Conservation (phyloP, 371 early-diverging fungal genomes). For the Rhizopus microsporus region DNA sequence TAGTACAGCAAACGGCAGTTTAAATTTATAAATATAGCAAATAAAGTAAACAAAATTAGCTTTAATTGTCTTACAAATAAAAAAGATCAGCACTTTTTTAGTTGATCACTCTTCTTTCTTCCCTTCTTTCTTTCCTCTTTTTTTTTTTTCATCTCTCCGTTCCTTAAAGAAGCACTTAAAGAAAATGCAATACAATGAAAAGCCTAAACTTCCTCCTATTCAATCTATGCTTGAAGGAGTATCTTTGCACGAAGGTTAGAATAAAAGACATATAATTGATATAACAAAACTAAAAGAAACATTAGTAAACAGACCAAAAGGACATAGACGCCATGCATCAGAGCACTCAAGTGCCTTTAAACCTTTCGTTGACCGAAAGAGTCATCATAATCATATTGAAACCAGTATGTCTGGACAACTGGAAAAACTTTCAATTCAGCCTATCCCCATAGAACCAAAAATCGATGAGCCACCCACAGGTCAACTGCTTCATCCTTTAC, state of each 20-base stretch:
- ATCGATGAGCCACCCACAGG: neutral
- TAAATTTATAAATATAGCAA: neutral
- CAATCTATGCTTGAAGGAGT: slow-evolving; percentile 28
- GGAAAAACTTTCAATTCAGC: slow-evolving; percentile 10
- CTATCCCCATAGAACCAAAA: neutral
- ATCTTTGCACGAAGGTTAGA: slow-evolving; percentile 13
- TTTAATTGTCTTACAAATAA: no score
- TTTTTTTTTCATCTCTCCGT: neutral
- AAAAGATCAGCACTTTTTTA: neutral
- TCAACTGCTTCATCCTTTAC: neutral
- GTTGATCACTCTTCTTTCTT: neutral
- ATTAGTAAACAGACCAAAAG: slow-evolving; percentile 6
- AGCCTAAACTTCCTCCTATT: slow-evolving; percentile 30
- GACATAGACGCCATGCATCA: slow-evolving; percentile 36
- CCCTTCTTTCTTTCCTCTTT: neutral
- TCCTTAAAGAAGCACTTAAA: neutral
- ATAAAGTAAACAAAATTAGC: neutral
- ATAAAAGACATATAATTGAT: no score
- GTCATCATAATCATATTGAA: slow-evolving; percentile 3
- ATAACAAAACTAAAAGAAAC: neutral
- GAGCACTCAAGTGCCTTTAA: slow-evolving; percentile 17
- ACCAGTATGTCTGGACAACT: slow-evolving; percentile 13
- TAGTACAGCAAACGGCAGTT: neutral
- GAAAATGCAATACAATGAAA: slow-evolving; percentile 2
- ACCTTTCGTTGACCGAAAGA: slow-evolving; percentile 3